These are phyloP conservation scores for Aspergillus bombycis DNA, from an alignment of 2,329 filamentous ascomycete species.

Conservation along the genomic window DNA sequence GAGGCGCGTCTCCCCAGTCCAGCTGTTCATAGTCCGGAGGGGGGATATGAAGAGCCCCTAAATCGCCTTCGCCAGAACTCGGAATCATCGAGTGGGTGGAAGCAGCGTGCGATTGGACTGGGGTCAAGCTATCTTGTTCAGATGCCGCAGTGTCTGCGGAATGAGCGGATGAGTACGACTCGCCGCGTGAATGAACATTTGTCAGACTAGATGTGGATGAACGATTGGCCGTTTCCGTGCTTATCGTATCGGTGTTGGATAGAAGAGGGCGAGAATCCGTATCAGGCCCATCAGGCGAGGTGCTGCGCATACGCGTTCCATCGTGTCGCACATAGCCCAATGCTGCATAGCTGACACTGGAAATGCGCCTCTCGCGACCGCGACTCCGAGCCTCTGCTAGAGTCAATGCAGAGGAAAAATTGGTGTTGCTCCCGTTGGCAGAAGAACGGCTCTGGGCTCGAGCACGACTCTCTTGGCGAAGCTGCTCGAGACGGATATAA, in stretches of 20 bases:
- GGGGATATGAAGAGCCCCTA: conserved; percentile 40
- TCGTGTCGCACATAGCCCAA: conserved; percentile 54
- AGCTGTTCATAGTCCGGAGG: conserved; percentile 48
- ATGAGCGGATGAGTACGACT: conserved; percentile 41
- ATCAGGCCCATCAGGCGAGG: conserved; percentile 51
- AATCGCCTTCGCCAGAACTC: conserved; percentile 38
- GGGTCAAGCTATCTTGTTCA: conserved; percentile 32
- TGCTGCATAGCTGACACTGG: conserved; percentile 52
- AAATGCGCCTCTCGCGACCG: conserved; percentile 48
- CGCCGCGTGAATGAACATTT: conserved; percentile 33
- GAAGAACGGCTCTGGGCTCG: conserved; percentile 43
- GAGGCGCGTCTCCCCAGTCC: conserved; percentile 48
- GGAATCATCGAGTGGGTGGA: conserved; percentile 28
- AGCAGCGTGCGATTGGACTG: conserved; percentile 32
- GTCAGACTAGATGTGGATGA: conserved; percentile 33
- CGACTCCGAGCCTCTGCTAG: conserved; percentile 50
- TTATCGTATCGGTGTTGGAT: conserved; percentile 40
- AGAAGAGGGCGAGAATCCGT: conserved; percentile 52
- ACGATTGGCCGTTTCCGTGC: conserved; percentile 27
- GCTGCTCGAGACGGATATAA: conserved; percentile 65
- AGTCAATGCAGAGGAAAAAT: conserved; percentile 38
- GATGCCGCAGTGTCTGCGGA: conserved; percentile 34
- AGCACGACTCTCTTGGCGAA: conserved; percentile 60
- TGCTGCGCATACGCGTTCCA: conserved; percentile 51
- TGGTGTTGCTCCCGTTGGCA: conserved; percentile 38